Evolutionary conservation across 2,329 filamentous ascomycete species (phyloP).

Genomic region (Fusarium metavorans): DNA sequence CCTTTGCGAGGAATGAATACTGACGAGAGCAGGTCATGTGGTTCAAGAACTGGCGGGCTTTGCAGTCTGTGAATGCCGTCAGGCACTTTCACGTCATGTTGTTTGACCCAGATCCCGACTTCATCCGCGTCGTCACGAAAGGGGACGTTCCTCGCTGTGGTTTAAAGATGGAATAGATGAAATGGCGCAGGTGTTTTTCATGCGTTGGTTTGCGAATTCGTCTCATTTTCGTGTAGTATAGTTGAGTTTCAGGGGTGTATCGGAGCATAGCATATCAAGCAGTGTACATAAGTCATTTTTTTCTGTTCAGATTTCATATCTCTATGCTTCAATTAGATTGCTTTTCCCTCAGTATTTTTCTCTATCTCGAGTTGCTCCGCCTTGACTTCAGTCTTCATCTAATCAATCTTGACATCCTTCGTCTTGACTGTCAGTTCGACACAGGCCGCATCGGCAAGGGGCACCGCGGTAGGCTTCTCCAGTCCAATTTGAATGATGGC

Average conservation of each 20-base stretch:
- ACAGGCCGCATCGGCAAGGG: conserved; percentile 76
- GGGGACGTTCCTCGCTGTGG: conserved; percentile 77
- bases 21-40: conserved; percentile 49
- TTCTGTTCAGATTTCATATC: neutral
- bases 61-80: conserved; percentile 88
- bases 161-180: conserved; percentile 45
- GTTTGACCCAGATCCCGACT: conserved; percentile 77
- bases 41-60: conserved; percentile 82
- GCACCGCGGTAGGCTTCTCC: conserved; percentile 80
- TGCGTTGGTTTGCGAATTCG: neutral
- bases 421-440: conserved; percentile 64
- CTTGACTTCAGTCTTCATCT: conserved; percentile 16
- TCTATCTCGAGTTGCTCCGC: neutral
- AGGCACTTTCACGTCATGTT: conserved; percentile 98
- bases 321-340: neutral
- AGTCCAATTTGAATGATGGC: conserved; percentile 70
- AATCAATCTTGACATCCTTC: conserved; percentile 38
- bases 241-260: neutral
- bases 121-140: conserved; percentile 77
- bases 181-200: neutral
- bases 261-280: neutral
- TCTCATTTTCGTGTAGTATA: neutral
- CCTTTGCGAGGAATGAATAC: neutral
- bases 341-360: neutral
- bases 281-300: neutral